These are phyloP conservation scores for Bolboschoenoplectus hybrid DNA, from an alignment of 202 grass and related monocot species.

Conservation along the genomic window DNA sequence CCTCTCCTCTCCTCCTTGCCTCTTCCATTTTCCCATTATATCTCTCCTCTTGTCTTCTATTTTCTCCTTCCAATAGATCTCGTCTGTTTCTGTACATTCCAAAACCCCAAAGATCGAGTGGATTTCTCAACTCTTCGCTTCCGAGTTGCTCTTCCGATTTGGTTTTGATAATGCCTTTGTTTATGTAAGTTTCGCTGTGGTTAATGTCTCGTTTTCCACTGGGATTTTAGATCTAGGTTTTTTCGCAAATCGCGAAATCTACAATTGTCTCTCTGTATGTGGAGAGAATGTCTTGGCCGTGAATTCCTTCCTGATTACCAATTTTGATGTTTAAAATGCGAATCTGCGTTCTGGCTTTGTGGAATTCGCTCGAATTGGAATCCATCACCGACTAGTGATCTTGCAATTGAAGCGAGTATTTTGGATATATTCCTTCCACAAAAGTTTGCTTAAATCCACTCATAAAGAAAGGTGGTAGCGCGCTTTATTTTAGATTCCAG, in stretches of 20 bases:
- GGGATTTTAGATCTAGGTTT: constrained; percentile 16
- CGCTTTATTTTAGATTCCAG: constrained; percentile 7
- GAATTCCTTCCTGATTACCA: background rate
- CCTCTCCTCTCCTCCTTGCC: constrained; percentile 14
- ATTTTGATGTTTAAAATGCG: constrained; percentile 31
- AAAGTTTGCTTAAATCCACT: constrained; percentile 12
- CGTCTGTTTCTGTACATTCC: constrained; percentile 30
- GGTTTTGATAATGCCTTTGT: constrained; percentile 1
- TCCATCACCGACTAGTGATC: background rate
- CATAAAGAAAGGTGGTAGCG: constrained; percentile 4
- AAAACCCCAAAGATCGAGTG: constrained; percentile 7
- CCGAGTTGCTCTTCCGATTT: background rate
- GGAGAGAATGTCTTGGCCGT: background rate
- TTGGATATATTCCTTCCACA: constrained; percentile 19
- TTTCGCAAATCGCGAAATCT: background rate
- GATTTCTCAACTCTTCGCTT: constrained; percentile 18
- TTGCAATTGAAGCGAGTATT: constrained; percentile 17
- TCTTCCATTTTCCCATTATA: background rate
- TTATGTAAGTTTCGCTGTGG: constrained; percentile 18
- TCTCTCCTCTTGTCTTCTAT: background rate
- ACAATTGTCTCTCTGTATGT: background rate
- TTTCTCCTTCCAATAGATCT: constrained; percentile 23
- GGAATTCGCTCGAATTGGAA: background rate
- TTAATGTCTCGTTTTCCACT: constrained; percentile 10
- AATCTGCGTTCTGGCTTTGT: background rate